Evolutionary conservation across 2,329 filamentous ascomycete species (phyloP).

Genomic region (Sclerotinia spermophila): DNA sequence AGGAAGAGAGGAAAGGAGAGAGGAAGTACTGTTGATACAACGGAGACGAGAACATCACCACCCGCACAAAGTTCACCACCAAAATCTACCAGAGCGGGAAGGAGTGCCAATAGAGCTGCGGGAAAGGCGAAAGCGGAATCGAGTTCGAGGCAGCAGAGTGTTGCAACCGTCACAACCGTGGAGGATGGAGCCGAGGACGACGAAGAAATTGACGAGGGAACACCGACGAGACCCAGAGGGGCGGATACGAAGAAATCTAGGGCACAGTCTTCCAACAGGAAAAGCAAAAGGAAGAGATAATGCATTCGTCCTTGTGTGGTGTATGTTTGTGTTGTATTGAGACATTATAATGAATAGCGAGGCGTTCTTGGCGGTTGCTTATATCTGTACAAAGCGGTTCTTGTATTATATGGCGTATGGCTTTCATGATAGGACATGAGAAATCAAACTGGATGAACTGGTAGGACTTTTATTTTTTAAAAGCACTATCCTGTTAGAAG

Average conservation of each 20-base stretch:
- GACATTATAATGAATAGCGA: background rate
- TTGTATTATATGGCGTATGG: conserved; percentile 4
- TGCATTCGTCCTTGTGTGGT: background rate
- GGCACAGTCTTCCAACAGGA: conserved; percentile 25
- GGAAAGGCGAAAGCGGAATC: conserved; percentile 42
- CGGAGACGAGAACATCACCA: conserved; percentile 43
- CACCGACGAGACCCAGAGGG: conserved; percentile 32
- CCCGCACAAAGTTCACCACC: conserved; percentile 40
- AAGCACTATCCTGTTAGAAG: background rate
- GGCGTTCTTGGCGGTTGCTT: background rate
- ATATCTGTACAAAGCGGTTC: background rate
- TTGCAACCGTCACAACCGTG: conserved; percentile 36
- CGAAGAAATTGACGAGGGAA: conserved; percentile 36
- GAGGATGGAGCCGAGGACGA: conserved; percentile 39
- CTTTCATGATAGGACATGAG: background rate
- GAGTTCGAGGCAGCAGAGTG: conserved; percentile 37
- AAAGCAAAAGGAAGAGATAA: conserved; percentile 35
- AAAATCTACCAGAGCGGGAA: conserved; percentile 38
- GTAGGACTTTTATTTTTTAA: background rate
- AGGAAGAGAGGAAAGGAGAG: conserved; percentile 40
- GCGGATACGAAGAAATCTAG: conserved; percentile 26
- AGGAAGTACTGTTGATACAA: conserved; percentile 51
- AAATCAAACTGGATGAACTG: background rate
- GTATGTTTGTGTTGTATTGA: background rate
- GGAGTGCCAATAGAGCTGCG: conserved; percentile 42